Conservation (phyloP, 1,284 basidiomycete genomes). For the Trametes hirsuta region DNA sequence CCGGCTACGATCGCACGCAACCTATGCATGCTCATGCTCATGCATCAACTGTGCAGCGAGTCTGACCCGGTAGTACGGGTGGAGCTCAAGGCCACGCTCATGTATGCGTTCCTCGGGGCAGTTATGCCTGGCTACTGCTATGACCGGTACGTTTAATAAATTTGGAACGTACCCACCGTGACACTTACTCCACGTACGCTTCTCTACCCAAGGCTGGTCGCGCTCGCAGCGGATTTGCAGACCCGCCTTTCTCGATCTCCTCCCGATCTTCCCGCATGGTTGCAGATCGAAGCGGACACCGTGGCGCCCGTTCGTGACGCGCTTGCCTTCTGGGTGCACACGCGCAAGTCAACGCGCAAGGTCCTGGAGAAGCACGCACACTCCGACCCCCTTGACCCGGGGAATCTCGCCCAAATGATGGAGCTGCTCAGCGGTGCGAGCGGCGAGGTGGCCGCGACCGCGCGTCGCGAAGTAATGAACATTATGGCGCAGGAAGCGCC, state of each 20-base stretch:
- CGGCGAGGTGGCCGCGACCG: too few relatives aligned
- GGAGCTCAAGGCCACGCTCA: slow-evolving; percentile 14
- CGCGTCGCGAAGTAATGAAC: not conserved
- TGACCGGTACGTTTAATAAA: not conserved
- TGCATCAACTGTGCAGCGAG: slow-evolving; percentile 18
- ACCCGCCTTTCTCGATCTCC: not conserved
- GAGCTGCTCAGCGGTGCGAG: too few relatives aligned
- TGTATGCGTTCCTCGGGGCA: slow-evolving; percentile 10
- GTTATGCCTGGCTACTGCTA: slow-evolving; percentile 16
- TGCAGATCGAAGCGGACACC: slow-evolving; percentile 10
- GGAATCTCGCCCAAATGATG: too few relatives aligned
- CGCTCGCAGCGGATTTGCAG: not conserved
- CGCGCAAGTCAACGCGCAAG: slow-evolving; percentile 1
- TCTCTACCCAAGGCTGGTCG: not conserved
- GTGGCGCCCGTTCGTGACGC: not conserved
- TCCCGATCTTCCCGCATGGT: slow-evolving; percentile 4
- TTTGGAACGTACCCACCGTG: too few relatives aligned
- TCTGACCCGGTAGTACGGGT: not conserved
- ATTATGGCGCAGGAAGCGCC: not conserved
- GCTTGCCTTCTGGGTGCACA: slow-evolving; percentile 14
- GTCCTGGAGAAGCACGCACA: not conserved
- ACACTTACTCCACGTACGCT: too few relatives aligned
- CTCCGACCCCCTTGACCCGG: too few relatives aligned
- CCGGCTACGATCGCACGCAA: slow-evolving; percentile 30
- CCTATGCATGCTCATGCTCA: slow-evolving; percentile 26